Evolutionary conservation across 331 rosid species (phyloP), one percentile per base, ranked within the genome.

Genomic region (Stylosanthes scabra): DNA sequence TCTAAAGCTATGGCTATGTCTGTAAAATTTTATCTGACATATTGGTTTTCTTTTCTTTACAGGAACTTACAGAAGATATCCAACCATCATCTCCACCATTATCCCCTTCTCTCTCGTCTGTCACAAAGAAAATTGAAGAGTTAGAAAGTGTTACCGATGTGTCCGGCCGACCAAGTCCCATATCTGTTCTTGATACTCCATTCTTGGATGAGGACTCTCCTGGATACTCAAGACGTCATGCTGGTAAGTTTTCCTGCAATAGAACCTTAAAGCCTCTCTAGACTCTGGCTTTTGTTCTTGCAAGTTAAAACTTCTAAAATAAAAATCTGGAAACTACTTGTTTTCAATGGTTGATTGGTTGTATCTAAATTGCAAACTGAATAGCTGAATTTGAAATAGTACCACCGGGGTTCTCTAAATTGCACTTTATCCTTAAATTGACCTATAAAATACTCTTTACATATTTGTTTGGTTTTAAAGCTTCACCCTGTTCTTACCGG

Each of bases 101-200:
- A 51, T 84, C 95, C 66, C 91, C 90, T 68, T 74, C 88, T 20
- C 75, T 78, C 74, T 85, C 85, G 60, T 68, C 72, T 25, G 34
- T 80, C 49, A 13, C 66, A 57, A 82, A 75, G 68, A 81, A 80
- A 65, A 72, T 13, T 74, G 89, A 86, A 72, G 90, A 83, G 69
- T 57, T 72, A 58, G 96, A 85, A 63, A 75, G 71, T 39, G 39
- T 67, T 61, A 25, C 54, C 1, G 88, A 87, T 68, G 63, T 71
- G 56, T 88, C 85, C 4, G 99, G 91, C 72, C 82, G 91, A 67
- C 99, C 95, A 9, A 94, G 99, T 81, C 97, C 99, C 16, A 87
- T 89, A 50, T 94, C 99, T 56, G 93, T 94, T 81, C 97, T 94
- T 11, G 97, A 89, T 73, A 83, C 83, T 27, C 77, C 81, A 34